Evolutionary conservation across 1,284 basidiomycete genomes (phyloP).

Genomic region (Tilletia setariae): DNA sequence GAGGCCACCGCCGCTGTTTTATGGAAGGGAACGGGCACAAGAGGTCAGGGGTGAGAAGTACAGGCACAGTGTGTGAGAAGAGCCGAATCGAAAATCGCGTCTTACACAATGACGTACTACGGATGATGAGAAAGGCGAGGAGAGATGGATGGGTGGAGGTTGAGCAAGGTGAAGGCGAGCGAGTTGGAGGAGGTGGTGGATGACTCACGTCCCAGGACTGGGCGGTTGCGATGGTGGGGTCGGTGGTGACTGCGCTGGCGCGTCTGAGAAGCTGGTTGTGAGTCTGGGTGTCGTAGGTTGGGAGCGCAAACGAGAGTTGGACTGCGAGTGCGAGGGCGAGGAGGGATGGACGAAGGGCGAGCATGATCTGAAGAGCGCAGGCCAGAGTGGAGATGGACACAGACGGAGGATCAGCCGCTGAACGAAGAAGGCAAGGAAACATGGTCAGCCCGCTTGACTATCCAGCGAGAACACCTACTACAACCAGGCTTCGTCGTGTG

Average conservation of each 20-base stretch:
- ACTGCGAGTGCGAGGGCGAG: not conserved
- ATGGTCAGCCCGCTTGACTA: not conserved
- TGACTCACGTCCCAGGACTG: constrained; percentile 6
- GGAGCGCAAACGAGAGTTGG: not conserved
- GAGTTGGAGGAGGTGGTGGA: not conserved
- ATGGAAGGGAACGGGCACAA: not conserved
- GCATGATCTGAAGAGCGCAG: not conserved
- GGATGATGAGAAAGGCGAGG: not conserved
- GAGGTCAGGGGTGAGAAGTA: not conserved
- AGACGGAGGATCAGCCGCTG: not conserved
- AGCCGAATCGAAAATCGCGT: no score
- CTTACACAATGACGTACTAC: constrained; percentile 14
- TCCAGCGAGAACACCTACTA: no score
- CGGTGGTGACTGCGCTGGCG: not conserved
- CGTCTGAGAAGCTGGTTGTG: not conserved
- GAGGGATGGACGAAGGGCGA: not conserved
- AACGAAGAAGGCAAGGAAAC: not conserved
- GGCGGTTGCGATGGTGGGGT: not conserved
- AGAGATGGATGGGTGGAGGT: not conserved
- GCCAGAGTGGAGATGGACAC: not conserved
- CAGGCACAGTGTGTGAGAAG: not conserved
- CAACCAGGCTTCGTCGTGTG: no score
- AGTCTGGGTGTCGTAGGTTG: not conserved
- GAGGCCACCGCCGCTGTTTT: not conserved
- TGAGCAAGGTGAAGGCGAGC: not conserved